Base-by-base conservation (phyloP, 495 filamentous ascomycete species). In the Aspergillus avenaceus region DNA sequence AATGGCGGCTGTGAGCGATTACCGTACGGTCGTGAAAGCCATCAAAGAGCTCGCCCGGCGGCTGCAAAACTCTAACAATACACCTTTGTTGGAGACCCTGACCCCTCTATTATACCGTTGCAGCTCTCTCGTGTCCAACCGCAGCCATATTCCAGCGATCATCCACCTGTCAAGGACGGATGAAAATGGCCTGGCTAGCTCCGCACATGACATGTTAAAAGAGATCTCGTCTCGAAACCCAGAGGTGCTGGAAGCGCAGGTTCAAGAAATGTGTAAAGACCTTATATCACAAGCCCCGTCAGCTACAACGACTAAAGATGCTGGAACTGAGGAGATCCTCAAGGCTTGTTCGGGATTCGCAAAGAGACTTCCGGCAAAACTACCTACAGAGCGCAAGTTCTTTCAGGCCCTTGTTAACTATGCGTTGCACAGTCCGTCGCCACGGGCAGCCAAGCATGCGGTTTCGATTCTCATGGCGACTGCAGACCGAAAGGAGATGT, bases 301-400 rank as follows among this genome's bases (percentile, higher is more conserved):
- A 13, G 65, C 72, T 12, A 76, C 76, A n/a, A 79, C 78, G 23
- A 55, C 78, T 2, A 87, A 88, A 45, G 84, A 88, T 47, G 56
- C 79, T 2, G 72, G 79, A 2, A 84, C 87, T 8, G 88, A 91
- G 16, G 89, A 96, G 62, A 92, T 90, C 5, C 75, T 99, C 49
- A 96, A 95, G 63, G 92, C 93, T 5, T 95, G 91, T 58, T 86
- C 91, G 7, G 85, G 86, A 3, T 97, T 96, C 63, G 90, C 91
- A 8, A 84, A 81, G 55, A 88, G 82, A 55, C 90, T 92, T 50
- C 86, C 91, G 0, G 78, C 82, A 16, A 91, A 97, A 38, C 79
- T 97, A 44, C 89, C 92, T 0, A 79, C 84, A 47, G 90, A 95
- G 50, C 84, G 88, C 38, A 91, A 89, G 54, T 95, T 97, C 51